These are phyloP conservation scores for Arthroderma sp. DNA, from an alignment of 2,329 filamentous ascomycete species.

Conservation along the genomic window DNA sequence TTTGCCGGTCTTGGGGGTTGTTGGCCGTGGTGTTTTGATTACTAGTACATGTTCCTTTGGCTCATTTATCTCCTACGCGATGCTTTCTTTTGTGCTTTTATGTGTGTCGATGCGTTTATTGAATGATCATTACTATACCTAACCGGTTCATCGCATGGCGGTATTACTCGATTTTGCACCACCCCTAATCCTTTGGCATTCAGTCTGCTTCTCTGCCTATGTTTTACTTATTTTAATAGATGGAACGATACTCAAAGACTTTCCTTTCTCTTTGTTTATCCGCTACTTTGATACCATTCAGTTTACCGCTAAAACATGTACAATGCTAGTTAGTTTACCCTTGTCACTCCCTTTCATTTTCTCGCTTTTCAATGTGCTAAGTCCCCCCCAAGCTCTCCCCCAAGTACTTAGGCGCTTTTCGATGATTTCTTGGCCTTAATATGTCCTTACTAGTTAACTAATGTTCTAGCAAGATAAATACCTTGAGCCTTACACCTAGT, in stretches of 20 bases:
- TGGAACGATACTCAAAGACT: constrained; percentile 1
- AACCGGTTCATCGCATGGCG: not conserved
- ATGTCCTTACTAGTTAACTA: too few relatives aligned
- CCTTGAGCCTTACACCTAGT: too few relatives aligned
- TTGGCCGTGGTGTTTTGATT: constrained; percentile 4
- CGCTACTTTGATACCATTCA: constrained; percentile 1
- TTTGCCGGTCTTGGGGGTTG: constrained; percentile 4
- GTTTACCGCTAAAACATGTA: not conserved
- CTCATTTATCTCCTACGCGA: not conserved
- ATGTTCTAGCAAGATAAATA: too few relatives aligned
- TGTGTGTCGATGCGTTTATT: not conserved
- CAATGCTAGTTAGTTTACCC: not conserved
- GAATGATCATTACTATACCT: constrained; percentile 4
- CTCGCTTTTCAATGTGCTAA: not conserved
- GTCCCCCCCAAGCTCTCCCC: too few relatives aligned
- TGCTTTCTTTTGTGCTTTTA: not conserved
- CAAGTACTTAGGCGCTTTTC: too few relatives aligned
- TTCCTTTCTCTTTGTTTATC: not conserved
- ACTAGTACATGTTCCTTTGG: constrained; percentile 1
- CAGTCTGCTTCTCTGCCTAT: constrained; percentile 1
- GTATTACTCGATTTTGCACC: constrained; percentile 1
- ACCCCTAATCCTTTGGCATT: not conserved
- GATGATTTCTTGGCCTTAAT: too few relatives aligned
- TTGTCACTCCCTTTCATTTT: not conserved
- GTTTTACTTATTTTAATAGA: not conserved